Conservation (phyloP, 2,329 filamentous ascomycete species). For the Sclerotinia nivalis region DNA sequence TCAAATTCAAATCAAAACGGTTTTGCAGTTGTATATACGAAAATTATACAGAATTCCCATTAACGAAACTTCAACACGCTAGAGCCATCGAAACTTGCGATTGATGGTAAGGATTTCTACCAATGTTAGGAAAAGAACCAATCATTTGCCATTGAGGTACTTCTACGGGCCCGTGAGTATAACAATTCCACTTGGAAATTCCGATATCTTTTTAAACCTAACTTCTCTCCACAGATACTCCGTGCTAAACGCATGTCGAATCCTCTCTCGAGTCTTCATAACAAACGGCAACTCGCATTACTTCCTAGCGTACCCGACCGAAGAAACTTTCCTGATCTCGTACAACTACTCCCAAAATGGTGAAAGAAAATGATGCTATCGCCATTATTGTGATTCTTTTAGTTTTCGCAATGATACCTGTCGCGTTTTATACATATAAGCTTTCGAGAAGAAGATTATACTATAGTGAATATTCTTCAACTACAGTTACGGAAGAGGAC, state of each 20-base stretch:
- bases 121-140: background rate
- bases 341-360: background rate
- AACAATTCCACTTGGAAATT: constrained; percentile 8
- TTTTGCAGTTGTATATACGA: background rate
- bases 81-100: background rate
- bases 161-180: background rate
- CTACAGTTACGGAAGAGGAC: background rate
- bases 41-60: background rate
- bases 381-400: constrained; percentile 15
- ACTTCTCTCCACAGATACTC: background rate
- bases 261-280: background rate
- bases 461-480: constrained; percentile 13
- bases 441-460: background rate
- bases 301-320: background rate
- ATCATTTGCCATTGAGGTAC: background rate
- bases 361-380: constrained; percentile 9
- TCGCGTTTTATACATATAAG: background rate
- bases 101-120: background rate
- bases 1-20: background rate
- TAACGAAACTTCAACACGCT: background rate
- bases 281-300: background rate
- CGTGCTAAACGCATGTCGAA: background rate
- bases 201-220: background rate
- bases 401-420: background rate
- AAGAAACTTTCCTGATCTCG: background rate